phyloP scores from a whole-genome alignment of 2,329 filamentous ascomycete genomes.

The Xylaria sp. region DNA sequence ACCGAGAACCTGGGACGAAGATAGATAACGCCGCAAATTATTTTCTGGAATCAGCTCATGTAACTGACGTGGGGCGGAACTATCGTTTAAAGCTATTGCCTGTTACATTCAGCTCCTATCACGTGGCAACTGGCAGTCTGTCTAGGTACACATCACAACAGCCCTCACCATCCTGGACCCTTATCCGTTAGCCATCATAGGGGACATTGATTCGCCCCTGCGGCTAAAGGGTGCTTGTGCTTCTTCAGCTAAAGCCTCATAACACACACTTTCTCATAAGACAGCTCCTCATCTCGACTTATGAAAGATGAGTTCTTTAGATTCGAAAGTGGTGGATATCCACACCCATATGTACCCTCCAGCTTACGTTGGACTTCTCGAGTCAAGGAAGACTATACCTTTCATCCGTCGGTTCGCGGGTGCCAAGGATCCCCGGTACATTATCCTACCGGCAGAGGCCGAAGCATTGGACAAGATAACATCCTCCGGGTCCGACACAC shows the following conservation, averaged over 20 bases:
- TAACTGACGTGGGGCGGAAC: slow-evolving; percentile 1
- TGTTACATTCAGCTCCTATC: slow-evolving; percentile 6
- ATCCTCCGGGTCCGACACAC: slow-evolving; percentile 48
- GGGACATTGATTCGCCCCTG: neutral
- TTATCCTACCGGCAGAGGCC: slow-evolving; percentile 68
- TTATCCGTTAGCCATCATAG: neutral
- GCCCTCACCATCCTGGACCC: too few relatives aligned
- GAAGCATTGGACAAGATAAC: slow-evolving; percentile 61
- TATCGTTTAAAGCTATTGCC: neutral
- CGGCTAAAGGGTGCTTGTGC: neutral
- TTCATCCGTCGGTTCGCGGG: slow-evolving; percentile 75
- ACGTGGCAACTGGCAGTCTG: neutral
- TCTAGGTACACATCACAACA: neutral
- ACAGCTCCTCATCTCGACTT: neutral
- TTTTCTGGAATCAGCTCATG: slow-evolving; percentile 2
- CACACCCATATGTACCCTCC: slow-evolving; percentile 78
- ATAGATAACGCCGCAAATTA: slow-evolving; percentile 9
- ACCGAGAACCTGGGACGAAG: slow-evolving; percentile 11
- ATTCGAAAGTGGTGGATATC: slow-evolving; percentile 67
- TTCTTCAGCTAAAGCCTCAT: neutral
- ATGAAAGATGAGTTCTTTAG: slow-evolving; percentile 51
- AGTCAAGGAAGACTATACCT: slow-evolving; percentile 71
- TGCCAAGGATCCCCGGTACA: slow-evolving; percentile 69
- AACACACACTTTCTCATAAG: neutral
- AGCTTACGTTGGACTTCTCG: slow-evolving; percentile 70